phyloP scores from a whole-genome alignment of 73 alveolate genomes.

The Tetrahymena malaccensis region DNA sequence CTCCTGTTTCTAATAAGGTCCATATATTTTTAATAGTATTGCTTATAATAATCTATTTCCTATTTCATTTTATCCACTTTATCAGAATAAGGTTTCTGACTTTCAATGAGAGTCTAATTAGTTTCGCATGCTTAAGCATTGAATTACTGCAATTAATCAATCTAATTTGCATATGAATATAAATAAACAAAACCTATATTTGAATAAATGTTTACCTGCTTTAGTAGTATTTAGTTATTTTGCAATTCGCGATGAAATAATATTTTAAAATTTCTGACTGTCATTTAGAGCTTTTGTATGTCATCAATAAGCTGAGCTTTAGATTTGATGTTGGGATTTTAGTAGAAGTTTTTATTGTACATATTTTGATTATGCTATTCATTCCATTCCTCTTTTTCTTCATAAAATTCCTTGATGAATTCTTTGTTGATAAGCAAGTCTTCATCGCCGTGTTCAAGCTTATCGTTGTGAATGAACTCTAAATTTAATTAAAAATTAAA shows the following conservation, averaged over 20 bases:
- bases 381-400: conserved; percentile 21
- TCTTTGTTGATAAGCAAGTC: conserved; percentile 15
- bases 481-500: not conserved
- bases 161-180: not conserved
- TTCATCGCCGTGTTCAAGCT: conserved; percentile 18
- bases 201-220: not conserved
- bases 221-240: not conserved
- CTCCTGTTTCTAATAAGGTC: conserved; percentile 28
- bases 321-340: conserved; percentile 13
- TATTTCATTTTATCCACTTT: conserved; percentile 7
- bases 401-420: conserved; percentile 4
- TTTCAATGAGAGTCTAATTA: conserved; percentile 10
- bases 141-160: conserved; percentile 8
- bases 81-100: not conserved
- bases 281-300: conserved; percentile 30
- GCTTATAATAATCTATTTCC: conserved; percentile 28
- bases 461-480: conserved; percentile 28
- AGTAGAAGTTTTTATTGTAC: conserved; percentile 29
- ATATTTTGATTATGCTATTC: conserved; percentile 16
- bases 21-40: conserved; percentile 7
- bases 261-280: conserved; percentile 29
- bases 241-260: conserved; percentile 24
- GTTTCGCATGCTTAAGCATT: conserved; percentile 8
- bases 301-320: conserved; percentile 29
- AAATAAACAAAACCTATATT: not conserved